These are phyloP conservation scores for Wickerhamiella lipophila DNA, from an alignment of 805 yeast species.

Conservation along the genomic window DNA sequence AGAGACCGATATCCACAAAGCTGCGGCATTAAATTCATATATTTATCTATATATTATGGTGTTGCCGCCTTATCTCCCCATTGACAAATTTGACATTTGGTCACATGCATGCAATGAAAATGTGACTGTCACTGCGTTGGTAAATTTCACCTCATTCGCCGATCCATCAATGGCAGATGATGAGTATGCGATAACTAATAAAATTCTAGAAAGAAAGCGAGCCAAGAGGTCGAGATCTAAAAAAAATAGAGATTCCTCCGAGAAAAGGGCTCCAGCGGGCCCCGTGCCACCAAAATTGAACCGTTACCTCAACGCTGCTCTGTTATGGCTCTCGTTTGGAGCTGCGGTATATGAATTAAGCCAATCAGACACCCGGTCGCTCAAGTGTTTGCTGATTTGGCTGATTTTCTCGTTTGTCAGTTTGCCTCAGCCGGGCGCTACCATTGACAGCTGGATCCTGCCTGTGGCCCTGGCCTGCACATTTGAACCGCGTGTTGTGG, in stretches of 20 bases:
- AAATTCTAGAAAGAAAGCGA: not conserved
- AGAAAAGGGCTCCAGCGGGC: not conserved
- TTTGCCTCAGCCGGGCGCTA: not conserved
- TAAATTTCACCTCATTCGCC: not conserved
- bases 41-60: no score
- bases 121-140: not conserved
- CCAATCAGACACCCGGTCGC: not conserved
- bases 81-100: no score
- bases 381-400: conserved; percentile 2
- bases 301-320: not conserved
- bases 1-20: no score
- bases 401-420: not conserved
- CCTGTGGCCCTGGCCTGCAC: conserved; percentile 4
- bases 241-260: not conserved
- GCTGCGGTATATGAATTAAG: not conserved
- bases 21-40: no score
- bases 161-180: not conserved
- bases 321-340: not conserved
- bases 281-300: not conserved
- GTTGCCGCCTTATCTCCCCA: no score
- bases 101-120: not conserved
- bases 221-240: not conserved
- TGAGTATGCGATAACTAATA: not conserved
- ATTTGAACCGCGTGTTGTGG: not conserved
- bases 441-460: conserved; percentile 1